These are phyloP conservation scores for Lichtheimia hyalospora DNA, from an alignment of 371 early-diverging fungal species.

Conservation along the genomic window DNA sequence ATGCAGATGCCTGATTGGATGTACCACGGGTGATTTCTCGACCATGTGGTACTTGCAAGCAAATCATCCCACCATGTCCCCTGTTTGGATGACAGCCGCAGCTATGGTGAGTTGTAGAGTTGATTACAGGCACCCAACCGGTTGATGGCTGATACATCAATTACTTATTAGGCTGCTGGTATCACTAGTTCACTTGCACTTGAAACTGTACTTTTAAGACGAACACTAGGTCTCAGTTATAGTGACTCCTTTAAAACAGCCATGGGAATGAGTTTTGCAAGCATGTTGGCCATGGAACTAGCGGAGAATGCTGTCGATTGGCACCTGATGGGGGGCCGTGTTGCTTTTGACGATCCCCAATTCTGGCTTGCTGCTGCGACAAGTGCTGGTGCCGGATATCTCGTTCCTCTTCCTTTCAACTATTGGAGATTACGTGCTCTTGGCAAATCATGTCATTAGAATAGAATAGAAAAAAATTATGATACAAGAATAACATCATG, in stretches of 20 bases:
- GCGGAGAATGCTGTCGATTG: slow-evolving; percentile 54
- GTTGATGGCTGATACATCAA: not conserved
- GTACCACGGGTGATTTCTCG: slow-evolving; percentile 53
- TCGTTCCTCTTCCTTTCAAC: slow-evolving; percentile 55
- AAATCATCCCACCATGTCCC: slow-evolving; percentile 41
- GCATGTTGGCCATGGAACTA: slow-evolving; percentile 60
- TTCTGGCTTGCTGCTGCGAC: slow-evolving; percentile 50
- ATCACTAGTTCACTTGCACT: slow-evolving; percentile 49
- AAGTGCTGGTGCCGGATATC: slow-evolving; percentile 48
- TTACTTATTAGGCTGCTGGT: slow-evolving; percentile 34
- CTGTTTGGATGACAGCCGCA: slow-evolving; percentile 33
- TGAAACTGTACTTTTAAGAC: slow-evolving; percentile 46
- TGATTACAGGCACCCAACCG: no score
- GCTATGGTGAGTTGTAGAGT: slow-evolving; percentile 40
- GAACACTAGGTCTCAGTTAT: slow-evolving; percentile 40
- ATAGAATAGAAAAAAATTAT: not conserved
- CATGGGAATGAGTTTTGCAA: slow-evolving; percentile 57
- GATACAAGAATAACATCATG: not conserved
- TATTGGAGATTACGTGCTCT: slow-evolving; percentile 55
- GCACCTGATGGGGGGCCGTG: slow-evolving; percentile 55
- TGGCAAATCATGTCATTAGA: slow-evolving; percentile 49
- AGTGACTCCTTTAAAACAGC: slow-evolving; percentile 51
- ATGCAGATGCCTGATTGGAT: slow-evolving; percentile 51
- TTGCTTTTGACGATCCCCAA: slow-evolving; percentile 40
- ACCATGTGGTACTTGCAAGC: slow-evolving; percentile 54